phyloP scores from a whole-genome alignment of 306 rosid species.

The Abrus precatorius region DNA sequence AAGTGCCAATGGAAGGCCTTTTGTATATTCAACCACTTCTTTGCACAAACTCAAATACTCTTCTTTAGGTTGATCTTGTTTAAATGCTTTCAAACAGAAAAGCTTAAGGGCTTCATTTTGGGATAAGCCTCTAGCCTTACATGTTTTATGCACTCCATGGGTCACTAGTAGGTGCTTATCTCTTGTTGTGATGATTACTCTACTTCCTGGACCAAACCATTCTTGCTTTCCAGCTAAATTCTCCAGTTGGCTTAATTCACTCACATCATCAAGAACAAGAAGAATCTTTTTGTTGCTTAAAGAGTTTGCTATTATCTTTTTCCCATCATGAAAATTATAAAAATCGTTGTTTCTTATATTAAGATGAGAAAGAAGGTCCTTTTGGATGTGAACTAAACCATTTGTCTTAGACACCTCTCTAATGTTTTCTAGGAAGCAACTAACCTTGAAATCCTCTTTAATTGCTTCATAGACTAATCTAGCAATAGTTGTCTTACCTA shows the following conservation, averaged over 20 bases:
- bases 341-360: conserved; percentile 6
- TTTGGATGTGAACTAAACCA: conserved; percentile 44
- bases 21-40: conserved; percentile 39
- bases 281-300: conserved; percentile 39
- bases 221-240: conserved; percentile 42
- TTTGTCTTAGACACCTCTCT: conserved; percentile 36
- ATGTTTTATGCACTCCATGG: conserved; percentile 34
- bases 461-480: conserved; percentile 42
- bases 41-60: conserved; percentile 43
- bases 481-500: conserved; percentile 54
- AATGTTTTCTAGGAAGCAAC: conserved; percentile 51
- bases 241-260: conserved; percentile 46
- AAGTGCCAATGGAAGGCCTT: conserved; percentile 58
- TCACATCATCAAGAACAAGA: conserved; percentile 58
- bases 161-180: conserved; percentile 39
- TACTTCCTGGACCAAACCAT: conserved; percentile 60
- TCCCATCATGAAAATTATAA: conserved; percentile 34
- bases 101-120: conserved; percentile 46
- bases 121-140: conserved; percentile 8
- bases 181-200: conserved; percentile 53
- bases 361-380: conserved; percentile 41
- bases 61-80: conserved; percentile 32
- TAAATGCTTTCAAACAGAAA: conserved; percentile 50
- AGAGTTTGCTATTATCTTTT: conserved; percentile 35
- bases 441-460: conserved; percentile 13